Percentiles rank a stretch among this genome's conserved stretches.
These are phyloP conservation scores for Myxozyma lipomycoides DNA, from an alignment of 805 yeast genomes.

Conservation along the genomic window DNA sequence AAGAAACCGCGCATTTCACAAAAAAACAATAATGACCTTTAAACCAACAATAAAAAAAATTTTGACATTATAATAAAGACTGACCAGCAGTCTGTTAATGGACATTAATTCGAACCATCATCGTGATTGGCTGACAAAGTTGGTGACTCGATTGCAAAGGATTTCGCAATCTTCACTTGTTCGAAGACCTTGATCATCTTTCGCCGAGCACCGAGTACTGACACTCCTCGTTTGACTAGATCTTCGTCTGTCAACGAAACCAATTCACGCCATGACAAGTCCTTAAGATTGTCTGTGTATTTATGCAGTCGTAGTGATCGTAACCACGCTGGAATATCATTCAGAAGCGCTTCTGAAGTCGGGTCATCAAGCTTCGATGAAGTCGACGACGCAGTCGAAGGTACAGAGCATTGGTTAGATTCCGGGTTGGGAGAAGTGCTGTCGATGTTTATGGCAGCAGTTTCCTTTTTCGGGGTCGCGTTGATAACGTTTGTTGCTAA, in stretches of 20 bases:
- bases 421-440: not conserved
- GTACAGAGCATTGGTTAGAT: conserved; percentile 1
- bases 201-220: conserved; percentile 93
- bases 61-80: too few species aligned
- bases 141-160: too few species aligned
- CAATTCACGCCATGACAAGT: conserved; percentile 73
- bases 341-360: conserved; percentile 41
- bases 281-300: conserved; percentile 79
- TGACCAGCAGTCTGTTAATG: too few species aligned
- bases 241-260: conserved; percentile 64
- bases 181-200: conserved; percentile 89
- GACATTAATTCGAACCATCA: too few species aligned
- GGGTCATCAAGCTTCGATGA: conserved; percentile 41
- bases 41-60: too few species aligned
- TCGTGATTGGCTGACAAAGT: too few species aligned
- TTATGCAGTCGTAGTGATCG: conserved; percentile 86
- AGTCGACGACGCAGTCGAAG: conserved; percentile 37
- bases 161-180: conserved; percentile 57
- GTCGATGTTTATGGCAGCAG: not conserved
- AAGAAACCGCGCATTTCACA: not conserved
- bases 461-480: not conserved
- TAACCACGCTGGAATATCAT: conserved; percentile 89
- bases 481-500: not conserved
- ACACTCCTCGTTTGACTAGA: conserved; percentile 75
- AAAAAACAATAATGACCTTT: not conserved